Base-by-base conservation (phyloP, 805 yeast genomes). In the Kockiozyma suomiensis region DNA sequence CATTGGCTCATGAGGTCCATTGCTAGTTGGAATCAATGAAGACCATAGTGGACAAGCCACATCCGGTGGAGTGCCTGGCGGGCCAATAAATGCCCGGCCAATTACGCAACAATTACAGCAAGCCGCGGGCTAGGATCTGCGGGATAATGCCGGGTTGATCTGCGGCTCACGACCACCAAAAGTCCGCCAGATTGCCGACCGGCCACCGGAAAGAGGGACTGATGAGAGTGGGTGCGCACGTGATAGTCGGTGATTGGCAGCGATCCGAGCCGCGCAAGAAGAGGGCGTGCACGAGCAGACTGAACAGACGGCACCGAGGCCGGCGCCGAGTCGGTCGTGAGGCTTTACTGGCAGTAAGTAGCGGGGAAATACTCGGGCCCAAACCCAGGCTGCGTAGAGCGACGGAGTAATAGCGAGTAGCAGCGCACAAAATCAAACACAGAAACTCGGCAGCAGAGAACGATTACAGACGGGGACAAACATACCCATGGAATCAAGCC, bases 401-500 rank as follows among this genome's bases (percentile, higher is more conserved):
- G 28, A 21, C 10, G 32, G n/a, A 2, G 30, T n/a, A 3, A 43
- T n/a, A 23, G 7, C n/a, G 12, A 43, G 48, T 17, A 21, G 48
- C 28, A 13, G 37, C n/a, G 49, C 33, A 45, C 4, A 28, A 38
- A 2, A n/a, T 38, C 42, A n/a, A 38, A n/a, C 19, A 38, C 19
- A 38, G n/a, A 41, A 23, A 41, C 28, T 2, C 42, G 28, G 15
- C 26, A 21, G 15, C 28, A n/a, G 8, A 6, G 23, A 28, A 13
- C 8, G 13, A 25, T 13, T 2, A 23, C 43, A 23, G 52, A 12
- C 10, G 45, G 37, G 15, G 25, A 40, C 19, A 33, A 23, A 50
- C 68, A 32, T 57, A 65, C 68, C 99, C 99, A 94, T 49, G 99
- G 99, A 66, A 93, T 92, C 72, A 94, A 81, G 33, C 99, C 99